Percentiles rank a stretch among this genome's conserved stretches.
Conservation (phyloP, 1,284 basidiomycete species). For the Acaromyces ingoldii region DNA sequence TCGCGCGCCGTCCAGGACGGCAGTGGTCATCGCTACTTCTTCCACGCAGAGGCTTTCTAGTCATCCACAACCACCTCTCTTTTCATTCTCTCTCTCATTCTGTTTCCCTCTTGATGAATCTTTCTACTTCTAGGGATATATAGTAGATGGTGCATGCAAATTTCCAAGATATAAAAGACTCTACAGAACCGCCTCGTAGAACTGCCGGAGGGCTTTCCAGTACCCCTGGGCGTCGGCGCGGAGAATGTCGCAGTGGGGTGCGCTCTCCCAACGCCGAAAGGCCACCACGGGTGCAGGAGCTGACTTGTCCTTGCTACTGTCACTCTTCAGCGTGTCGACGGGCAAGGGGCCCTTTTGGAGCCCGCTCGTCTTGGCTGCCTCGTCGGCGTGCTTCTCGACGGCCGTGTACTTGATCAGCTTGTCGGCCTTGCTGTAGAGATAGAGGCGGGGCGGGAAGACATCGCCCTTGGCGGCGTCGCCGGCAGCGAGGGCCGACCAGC, state of each 20-base stretch:
- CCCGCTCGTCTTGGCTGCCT: slow-evolving; percentile 13
- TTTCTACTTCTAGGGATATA: too few species aligned
- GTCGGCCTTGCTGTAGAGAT: slow-evolving; percentile 39
- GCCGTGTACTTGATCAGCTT: slow-evolving; percentile 29
- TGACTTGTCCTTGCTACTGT: slow-evolving; percentile 18
- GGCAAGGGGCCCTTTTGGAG: slow-evolving; percentile 2
- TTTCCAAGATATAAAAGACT: neutral
- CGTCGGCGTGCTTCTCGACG: slow-evolving; percentile 34
- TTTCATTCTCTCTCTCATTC: too few species aligned
- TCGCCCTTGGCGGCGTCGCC: neutral
- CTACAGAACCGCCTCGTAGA: slow-evolving; percentile 11
- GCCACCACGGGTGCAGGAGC: neutral
- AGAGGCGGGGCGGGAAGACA: slow-evolving; percentile 27
- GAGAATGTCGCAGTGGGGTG: slow-evolving; percentile 35
- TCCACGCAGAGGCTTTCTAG: slow-evolving; percentile 11
- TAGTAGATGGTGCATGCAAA: neutral
- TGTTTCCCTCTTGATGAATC: too few species aligned
- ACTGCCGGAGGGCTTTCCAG: slow-evolving; percentile 26
- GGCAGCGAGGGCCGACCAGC: slow-evolving; percentile 16
- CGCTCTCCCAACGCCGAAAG: slow-evolving; percentile 29
- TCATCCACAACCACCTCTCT: too few species aligned
- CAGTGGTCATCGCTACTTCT: neutral
- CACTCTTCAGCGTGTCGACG: neutral
- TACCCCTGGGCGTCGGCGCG: slow-evolving; percentile 34
- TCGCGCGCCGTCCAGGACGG: neutral